These are phyloP conservation scores for Chaetomiaceae sp. DNA, from an alignment of 2,329 filamentous ascomycete genomes.

Conservation along the genomic window DNA sequence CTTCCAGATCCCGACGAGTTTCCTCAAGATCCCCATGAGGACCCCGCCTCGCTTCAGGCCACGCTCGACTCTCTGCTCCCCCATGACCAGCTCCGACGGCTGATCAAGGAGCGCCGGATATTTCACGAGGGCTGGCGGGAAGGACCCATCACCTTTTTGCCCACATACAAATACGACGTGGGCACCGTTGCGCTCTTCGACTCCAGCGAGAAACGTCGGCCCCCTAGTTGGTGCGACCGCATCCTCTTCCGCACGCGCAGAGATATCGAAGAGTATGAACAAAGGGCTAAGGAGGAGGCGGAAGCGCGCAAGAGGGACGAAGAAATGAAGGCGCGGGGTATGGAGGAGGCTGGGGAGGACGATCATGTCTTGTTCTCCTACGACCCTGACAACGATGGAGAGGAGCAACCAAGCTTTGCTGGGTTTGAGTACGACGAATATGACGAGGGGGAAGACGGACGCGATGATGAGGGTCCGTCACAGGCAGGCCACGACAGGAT, in stretches of 20 bases:
- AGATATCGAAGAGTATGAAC: slow-evolving; percentile 64
- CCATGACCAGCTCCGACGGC: slow-evolving; percentile 78
- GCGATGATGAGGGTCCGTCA: slow-evolving; percentile 48
- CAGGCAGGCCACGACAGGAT: slow-evolving; percentile 56
- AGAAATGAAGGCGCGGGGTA: slow-evolving; percentile 76
- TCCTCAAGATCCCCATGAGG: slow-evolving; percentile 61
- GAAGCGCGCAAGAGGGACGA: slow-evolving; percentile 69
- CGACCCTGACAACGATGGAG: slow-evolving; percentile 72
- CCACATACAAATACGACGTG: slow-evolving; percentile 96
- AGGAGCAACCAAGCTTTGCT: slow-evolving; percentile 38
- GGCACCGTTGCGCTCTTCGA: slow-evolving; percentile 92
- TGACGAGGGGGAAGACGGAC: slow-evolving; percentile 50
- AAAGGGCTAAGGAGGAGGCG: slow-evolving; percentile 58
- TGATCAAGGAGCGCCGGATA: slow-evolving; percentile 70
- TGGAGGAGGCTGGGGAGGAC: slow-evolving; percentile 69
- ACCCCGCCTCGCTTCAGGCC: slow-evolving; percentile 82
- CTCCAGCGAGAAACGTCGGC: slow-evolving; percentile 87
- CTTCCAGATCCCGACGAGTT: slow-evolving; percentile 64
- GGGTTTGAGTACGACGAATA: slow-evolving; percentile 60
- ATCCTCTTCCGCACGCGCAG: slow-evolving; percentile 78
- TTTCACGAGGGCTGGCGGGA: slow-evolving; percentile 93
- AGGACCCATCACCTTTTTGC: slow-evolving; percentile 80
- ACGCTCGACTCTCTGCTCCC: slow-evolving; percentile 82
- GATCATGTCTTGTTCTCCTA: slow-evolving; percentile 88
- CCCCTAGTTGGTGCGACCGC: slow-evolving; percentile 95